Evolutionary conservation across 2,329 filamentous ascomycete species (phyloP).

Genomic region (Chalaropsis ovoidea): DNA sequence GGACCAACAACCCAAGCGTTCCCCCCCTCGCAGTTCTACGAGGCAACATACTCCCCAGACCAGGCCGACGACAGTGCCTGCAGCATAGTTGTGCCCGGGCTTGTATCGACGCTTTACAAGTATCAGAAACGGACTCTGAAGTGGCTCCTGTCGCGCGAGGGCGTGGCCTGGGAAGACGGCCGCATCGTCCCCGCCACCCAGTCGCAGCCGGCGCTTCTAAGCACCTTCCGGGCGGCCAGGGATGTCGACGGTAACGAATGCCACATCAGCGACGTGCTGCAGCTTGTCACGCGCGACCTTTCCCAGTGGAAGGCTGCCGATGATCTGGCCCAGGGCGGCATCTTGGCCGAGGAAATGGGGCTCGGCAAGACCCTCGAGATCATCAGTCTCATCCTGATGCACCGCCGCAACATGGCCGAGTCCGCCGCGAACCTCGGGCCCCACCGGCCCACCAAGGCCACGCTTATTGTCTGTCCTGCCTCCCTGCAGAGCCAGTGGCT

Average conservation of each 20-base stretch:
- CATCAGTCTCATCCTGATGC: slow-evolving; percentile 57
- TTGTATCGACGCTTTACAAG: slow-evolving; percentile 50
- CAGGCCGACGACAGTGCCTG: slow-evolving; percentile 31
- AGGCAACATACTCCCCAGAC: slow-evolving; percentile 46
- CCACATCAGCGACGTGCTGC: slow-evolving; percentile 54
- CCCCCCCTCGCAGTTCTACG: slow-evolving; percentile 54
- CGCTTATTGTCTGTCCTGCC: slow-evolving; percentile 51
- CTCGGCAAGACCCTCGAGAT: slow-evolving; percentile 72
- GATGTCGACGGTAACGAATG: slow-evolving; percentile 35
- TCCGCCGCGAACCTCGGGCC: slow-evolving; percentile 34
- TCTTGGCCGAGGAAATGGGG: slow-evolving; percentile 74
- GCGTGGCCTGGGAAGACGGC: slow-evolving; percentile 39
- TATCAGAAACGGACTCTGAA: slow-evolving; percentile 61
- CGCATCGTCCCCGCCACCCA: slow-evolving; percentile 21
- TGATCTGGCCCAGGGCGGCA: slow-evolving; percentile 45
- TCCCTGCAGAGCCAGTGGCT: slow-evolving; percentile 53
- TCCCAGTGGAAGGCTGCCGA: slow-evolving; percentile 37
- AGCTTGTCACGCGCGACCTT: slow-evolving; percentile 45
- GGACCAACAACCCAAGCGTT: slow-evolving; percentile 25
- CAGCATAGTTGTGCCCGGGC: slow-evolving; percentile 36
- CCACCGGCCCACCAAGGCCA: slow-evolving; percentile 45
- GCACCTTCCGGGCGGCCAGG: slow-evolving; percentile 31
- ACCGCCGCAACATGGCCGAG: slow-evolving; percentile 32
- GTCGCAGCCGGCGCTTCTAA: background rate
- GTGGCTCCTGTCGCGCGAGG: slow-evolving; percentile 61